Evolutionary conservation across 352 stramenopile species (phyloP).

Genomic region (Phytopythium sindhum): DNA sequence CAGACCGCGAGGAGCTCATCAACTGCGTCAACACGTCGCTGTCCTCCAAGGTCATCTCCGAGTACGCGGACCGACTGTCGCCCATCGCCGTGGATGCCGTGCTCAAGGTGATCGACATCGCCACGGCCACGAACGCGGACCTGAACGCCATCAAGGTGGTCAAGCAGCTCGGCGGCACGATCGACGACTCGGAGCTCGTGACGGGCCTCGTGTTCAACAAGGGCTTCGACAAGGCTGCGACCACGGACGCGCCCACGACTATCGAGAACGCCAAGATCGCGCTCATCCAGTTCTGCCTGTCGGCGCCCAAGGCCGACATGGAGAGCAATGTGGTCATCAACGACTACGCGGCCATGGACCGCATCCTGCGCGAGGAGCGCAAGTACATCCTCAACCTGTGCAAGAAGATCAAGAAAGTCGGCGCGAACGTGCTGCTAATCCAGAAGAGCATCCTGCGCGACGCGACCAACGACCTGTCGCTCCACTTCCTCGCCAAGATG

Average conservation of each 20-base stretch:
- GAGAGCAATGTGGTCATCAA: constrained; percentile 99
- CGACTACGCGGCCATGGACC: constrained; percentile 99
- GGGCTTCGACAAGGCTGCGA: constrained; percentile 84
- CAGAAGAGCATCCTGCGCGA: constrained; percentile 99
- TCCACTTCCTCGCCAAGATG: constrained; percentile 99
- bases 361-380: constrained; percentile 97
- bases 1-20: constrained; percentile 94
- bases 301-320: constrained; percentile 99
- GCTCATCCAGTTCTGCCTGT: constrained; percentile 99
- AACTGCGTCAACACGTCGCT: constrained; percentile 98
- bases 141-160: constrained; percentile 98
- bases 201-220: constrained; percentile 98
- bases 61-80: constrained; percentile 96
- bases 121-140: constrained; percentile 95
- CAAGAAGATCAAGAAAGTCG: constrained; percentile 99
- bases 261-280: constrained; percentile 99
- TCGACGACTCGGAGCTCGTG: constrained; percentile 99
- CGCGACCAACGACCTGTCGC: constrained; percentile 98
- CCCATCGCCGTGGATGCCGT: constrained; percentile 99
- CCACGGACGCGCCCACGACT: constrained; percentile 38
- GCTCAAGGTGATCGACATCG: constrained; percentile 94
- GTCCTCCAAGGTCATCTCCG: constrained; percentile 96
- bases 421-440: constrained; percentile 99
- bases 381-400: constrained; percentile 98
- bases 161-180: constrained; percentile 97